Percentiles rank a stretch among this genome's conserved stretches.
These are phyloP conservation scores for Astrothelium subdiscretum DNA, from an alignment of 495 filamentous ascomycete genomes.

Conservation along the genomic window DNA sequence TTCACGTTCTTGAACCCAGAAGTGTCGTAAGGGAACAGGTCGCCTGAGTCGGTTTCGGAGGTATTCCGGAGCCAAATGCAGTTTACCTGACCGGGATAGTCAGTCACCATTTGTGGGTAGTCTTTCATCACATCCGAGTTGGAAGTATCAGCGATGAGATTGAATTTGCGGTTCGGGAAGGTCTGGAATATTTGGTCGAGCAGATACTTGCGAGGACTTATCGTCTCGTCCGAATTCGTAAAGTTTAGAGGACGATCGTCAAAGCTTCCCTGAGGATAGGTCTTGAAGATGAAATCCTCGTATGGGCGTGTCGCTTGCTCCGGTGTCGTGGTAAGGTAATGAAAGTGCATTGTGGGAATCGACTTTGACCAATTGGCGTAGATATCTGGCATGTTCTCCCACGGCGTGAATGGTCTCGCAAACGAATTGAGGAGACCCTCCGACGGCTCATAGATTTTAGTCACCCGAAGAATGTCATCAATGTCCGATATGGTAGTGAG, in stretches of 20 bases:
- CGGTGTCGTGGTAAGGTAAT: slow-evolving; percentile 74
- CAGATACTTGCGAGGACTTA: slow-evolving; percentile 55
- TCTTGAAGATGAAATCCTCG: slow-evolving; percentile 69
- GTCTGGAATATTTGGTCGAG: slow-evolving; percentile 62
- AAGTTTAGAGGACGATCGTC: slow-evolving; percentile 72
- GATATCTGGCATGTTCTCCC: slow-evolving; percentile 70
- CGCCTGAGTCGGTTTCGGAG: slow-evolving; percentile 46
- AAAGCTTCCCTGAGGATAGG: slow-evolving; percentile 59
- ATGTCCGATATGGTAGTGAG: slow-evolving; percentile 64
- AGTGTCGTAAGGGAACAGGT: slow-evolving; percentile 65
- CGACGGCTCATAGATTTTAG: slow-evolving; percentile 65
- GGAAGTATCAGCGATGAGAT: slow-evolving; percentile 64
- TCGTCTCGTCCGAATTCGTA: slow-evolving; percentile 57
- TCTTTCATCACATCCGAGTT: slow-evolving; percentile 68
- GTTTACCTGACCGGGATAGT: slow-evolving; percentile 59
- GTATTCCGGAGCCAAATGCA: slow-evolving; percentile 75
- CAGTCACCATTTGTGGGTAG: slow-evolving; percentile 53
- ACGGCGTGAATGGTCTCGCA: slow-evolving; percentile 53
- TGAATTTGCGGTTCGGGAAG: slow-evolving; percentile 61
- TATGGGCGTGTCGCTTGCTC: slow-evolving; percentile 68
- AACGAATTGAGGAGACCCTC: slow-evolving; percentile 69
- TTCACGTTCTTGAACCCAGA: slow-evolving; percentile 52
- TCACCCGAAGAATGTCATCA: slow-evolving; percentile 71
- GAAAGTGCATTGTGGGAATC: slow-evolving; percentile 59
- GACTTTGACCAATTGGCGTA: slow-evolving; percentile 54